These are phyloP conservation scores for Hansenula sp. DNA, from an alignment of 1,139 yeast genomes.

Conservation along the genomic window DNA sequence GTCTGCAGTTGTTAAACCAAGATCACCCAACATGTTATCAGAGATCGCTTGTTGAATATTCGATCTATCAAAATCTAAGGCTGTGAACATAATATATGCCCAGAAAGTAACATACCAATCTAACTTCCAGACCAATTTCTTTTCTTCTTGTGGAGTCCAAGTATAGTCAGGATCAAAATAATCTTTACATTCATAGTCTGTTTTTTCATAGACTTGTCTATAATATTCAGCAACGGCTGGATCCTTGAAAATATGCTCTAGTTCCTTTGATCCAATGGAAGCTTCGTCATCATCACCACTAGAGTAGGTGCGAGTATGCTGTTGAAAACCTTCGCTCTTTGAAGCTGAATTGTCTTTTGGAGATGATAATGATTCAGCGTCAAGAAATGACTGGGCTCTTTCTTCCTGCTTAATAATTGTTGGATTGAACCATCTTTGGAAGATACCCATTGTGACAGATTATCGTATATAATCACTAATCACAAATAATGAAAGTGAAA, in stretches of 20 bases:
- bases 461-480: too few species aligned
- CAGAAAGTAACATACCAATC: slow-evolving; percentile 1
- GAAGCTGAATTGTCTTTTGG: neutral
- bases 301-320: neutral
- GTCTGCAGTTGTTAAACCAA: neutral
- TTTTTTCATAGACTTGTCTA: slow-evolving; percentile 32
- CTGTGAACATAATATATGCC: neutral
- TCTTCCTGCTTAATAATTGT: slow-evolving; percentile 4
- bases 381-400: slow-evolving; percentile 4
- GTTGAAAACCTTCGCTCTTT: neutral
- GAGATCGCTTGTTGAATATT: neutral
- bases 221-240: slow-evolving; percentile 40
- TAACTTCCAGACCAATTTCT: neutral
- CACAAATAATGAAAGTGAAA: neutral
- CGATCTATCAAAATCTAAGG: neutral
- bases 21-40: neutral
- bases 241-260: slow-evolving; percentile 23
- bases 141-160: neutral
- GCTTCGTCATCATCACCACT: neutral
- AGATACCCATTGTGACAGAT: neutral
- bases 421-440: slow-evolving; percentile 5
- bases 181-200: slow-evolving; percentile 38
- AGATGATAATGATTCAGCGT: neutral
- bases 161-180: slow-evolving; percentile 36
- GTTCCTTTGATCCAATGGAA: neutral